These are phyloP conservation scores for Penicillium crystallinum DNA, from an alignment of 495 filamentous ascomycete species.

Conservation along the genomic window DNA sequence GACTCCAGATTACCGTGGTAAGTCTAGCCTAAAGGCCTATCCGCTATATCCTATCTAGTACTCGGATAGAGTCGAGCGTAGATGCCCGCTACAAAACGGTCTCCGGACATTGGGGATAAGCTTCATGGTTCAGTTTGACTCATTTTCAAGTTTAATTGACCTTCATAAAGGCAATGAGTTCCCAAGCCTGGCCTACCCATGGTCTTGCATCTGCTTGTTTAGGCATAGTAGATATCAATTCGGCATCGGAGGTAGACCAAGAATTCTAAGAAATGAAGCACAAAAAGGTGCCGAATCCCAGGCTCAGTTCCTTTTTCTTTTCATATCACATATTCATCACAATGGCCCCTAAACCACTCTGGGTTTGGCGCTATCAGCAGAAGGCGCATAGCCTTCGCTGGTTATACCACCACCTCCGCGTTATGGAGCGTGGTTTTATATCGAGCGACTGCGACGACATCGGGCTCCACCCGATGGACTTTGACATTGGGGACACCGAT, in stretches of 20 bases:
- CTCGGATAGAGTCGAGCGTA: not conserved
- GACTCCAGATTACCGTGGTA: not conserved
- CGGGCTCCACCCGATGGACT: conserved; percentile 1
- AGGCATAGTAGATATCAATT: not conserved
- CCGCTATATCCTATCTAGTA: not conserved
- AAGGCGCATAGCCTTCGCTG: not conserved
- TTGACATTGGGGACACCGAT: not conserved
- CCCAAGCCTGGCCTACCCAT: not conserved
- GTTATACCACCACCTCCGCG: not conserved
- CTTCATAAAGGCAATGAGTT: not conserved
- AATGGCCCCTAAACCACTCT: not conserved
- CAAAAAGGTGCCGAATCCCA: not conserved
- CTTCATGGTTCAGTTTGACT: not conserved
- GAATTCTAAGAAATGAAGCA: not conserved
- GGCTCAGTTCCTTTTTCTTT: not conserved
- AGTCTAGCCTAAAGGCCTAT: not conserved
- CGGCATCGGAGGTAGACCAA: not conserved
- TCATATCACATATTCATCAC: not conserved
- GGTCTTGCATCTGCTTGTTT: not conserved
- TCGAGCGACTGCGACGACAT: not conserved
- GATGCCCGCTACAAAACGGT: not conserved
- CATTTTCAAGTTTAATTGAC: not conserved
- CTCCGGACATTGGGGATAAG: not conserved
- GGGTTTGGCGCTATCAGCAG: not conserved
- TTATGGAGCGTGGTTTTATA: not conserved